phyloP scores from a whole-genome alignment of 805 yeast genomes.

The Priceomyces castillae region DNA sequence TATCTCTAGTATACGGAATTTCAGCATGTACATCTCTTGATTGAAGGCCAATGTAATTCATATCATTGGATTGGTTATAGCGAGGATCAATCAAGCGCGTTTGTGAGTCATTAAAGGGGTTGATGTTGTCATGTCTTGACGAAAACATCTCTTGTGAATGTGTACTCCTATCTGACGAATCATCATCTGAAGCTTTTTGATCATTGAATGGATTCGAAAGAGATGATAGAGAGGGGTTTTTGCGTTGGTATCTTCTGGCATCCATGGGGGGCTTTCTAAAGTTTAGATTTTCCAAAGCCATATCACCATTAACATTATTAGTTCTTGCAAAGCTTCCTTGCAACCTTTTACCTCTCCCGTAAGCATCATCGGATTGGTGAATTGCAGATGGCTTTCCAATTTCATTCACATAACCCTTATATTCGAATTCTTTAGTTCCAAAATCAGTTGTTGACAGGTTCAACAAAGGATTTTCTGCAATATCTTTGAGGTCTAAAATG shows the following conservation, averaged over 20 bases:
- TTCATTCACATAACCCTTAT: neutral
- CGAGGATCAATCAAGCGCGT: neutral
- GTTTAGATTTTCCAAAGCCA: neutral
- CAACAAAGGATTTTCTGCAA: conserved; percentile 28
- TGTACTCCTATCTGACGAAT: neutral
- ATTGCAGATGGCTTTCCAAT: conserved; percentile 5
- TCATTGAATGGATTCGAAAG: neutral
- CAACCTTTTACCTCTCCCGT: neutral
- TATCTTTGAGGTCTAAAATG: conserved; percentile 21
- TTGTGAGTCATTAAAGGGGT: neutral
- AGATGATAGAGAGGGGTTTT: neutral
- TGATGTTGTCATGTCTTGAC: neutral
- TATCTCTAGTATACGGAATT: neutral
- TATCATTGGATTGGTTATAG: neutral
- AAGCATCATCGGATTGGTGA: neutral
- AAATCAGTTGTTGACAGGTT: conserved; percentile 15
- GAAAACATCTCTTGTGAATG: neutral
- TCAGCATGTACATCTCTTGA: neutral
- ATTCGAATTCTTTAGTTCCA: conserved; percentile 3
- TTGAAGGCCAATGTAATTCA: neutral
- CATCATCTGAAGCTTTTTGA: neutral
- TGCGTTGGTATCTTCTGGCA: neutral
- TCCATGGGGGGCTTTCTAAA: neutral
- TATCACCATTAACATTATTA: neutral
- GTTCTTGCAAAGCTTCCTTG: neutral